phyloP scores from a whole-genome alignment of 1,139 yeast species.

The Candida buenavistaensis region DNA sequence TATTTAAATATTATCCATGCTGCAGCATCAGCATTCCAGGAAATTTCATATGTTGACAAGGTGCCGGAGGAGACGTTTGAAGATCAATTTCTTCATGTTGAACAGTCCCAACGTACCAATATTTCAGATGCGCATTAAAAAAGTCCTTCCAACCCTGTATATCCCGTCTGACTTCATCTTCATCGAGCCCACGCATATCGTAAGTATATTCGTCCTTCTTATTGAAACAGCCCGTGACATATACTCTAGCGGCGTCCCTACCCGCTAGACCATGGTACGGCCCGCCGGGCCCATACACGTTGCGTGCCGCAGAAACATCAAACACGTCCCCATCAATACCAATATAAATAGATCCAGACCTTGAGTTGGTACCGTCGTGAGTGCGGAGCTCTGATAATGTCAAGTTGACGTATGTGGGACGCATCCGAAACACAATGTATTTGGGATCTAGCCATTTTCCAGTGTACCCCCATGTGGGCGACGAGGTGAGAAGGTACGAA shows the following conservation, averaged over 20 bases:
- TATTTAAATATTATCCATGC: not conserved
- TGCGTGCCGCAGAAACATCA: constrained; percentile 61
- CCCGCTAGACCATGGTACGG: constrained; percentile 65
- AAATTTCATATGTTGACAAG: constrained; percentile 37
- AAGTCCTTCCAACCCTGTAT: constrained; percentile 52
- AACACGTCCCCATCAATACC: constrained; percentile 68
- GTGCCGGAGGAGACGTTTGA: constrained; percentile 37
- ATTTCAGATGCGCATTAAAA: constrained; percentile 45
- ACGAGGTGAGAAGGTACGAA: constrained; percentile 52
- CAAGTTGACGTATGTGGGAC: constrained; percentile 24
- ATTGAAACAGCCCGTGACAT: constrained; percentile 72
- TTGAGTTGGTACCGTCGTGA: constrained; percentile 53
- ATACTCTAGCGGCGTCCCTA: constrained; percentile 70
- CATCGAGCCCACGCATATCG: constrained; percentile 64
- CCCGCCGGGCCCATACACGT: constrained; percentile 66
- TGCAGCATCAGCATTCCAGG: constrained; percentile 33
- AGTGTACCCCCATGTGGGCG: constrained; percentile 53
- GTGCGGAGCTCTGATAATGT: constrained; percentile 49
- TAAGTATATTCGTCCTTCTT: constrained; percentile 59
- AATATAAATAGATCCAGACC: constrained; percentile 59
- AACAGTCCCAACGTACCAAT: constrained; percentile 68
- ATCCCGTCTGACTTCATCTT: constrained; percentile 29
- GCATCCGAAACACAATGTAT: constrained; percentile 34
- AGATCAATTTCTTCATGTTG: constrained; percentile 35
- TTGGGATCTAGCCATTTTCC: constrained; percentile 52